phyloP scores from a whole-genome alignment of 2,329 filamentous ascomycete species.

The Zymoseptoria tritici region DNA sequence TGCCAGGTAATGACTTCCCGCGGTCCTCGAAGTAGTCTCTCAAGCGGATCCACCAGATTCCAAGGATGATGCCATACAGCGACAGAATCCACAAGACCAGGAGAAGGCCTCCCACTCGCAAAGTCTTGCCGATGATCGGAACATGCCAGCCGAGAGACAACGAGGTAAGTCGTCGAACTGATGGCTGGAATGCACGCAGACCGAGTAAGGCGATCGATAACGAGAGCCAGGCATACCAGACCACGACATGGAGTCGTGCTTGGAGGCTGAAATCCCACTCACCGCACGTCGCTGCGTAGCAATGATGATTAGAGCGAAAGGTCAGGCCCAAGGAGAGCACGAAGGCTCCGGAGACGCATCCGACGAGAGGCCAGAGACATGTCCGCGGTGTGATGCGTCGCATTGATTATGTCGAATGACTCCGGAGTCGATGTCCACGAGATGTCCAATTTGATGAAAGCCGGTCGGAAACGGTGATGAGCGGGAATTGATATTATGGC shows the following conservation, averaged over 20 bases:
- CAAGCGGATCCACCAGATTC: conserved; percentile 12
- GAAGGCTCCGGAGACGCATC: conserved; percentile 3
- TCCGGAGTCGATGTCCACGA: background rate
- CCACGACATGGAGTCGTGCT: conserved; percentile 11
- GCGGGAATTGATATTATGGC: background rate
- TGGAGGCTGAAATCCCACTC: conserved; percentile 9
- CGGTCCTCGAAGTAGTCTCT: conserved; percentile 7
- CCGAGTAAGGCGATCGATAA: conserved; percentile 8
- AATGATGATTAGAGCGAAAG: conserved; percentile 9
- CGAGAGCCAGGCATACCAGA: conserved; percentile 12
- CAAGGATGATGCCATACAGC: conserved; percentile 8
- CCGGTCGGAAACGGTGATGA: background rate
- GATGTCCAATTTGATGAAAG: background rate
- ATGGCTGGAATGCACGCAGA: conserved; percentile 6
- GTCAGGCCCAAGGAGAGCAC: conserved; percentile 12
- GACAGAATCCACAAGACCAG: conserved; percentile 6
- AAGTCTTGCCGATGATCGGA: conserved; percentile 2
- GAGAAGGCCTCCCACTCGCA: conserved; percentile 6
- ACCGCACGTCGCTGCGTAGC: conserved; percentile 11
- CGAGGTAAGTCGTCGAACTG: conserved; percentile 1
- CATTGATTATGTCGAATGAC: conserved; percentile 1
- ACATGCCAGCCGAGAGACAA: background rate
- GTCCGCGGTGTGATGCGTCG: conserved; percentile 9
- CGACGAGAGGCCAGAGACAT: conserved; percentile 9
- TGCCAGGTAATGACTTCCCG: conserved; percentile 3